These are phyloP conservation scores for Coemansia sp. DNA, from an alignment of 192 early-diverging fungal species.

Conservation along the genomic window DNA sequence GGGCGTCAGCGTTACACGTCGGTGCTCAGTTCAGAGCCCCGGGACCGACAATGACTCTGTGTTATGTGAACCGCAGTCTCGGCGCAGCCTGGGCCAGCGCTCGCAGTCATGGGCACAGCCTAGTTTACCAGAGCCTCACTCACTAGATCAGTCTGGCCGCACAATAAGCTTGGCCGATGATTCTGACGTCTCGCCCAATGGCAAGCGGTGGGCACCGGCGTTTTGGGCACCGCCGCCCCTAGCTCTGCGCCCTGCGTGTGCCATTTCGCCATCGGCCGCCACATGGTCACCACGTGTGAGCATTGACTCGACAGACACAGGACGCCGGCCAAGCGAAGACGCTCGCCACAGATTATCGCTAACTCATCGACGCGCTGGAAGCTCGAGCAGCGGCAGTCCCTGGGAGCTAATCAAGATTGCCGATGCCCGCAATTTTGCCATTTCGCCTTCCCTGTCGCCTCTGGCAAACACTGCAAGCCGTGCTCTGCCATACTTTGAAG, in stretches of 20 bases:
- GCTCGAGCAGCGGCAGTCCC: slow-evolving; percentile 18
- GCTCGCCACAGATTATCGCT: background rate
- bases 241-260: background rate
- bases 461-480: slow-evolving; percentile 7
- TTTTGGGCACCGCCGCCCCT: slow-evolving; percentile 37
- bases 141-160: background rate
- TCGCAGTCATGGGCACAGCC: background rate
- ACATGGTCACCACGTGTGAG: slow-evolving; percentile 35
- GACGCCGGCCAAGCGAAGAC: background rate
- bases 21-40: too few relatives aligned
- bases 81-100: slow-evolving; percentile 1
- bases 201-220: slow-evolving; percentile 28
- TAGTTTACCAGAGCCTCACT: background rate
- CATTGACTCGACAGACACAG: slow-evolving; percentile 19
- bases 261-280: background rate
- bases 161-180: background rate
- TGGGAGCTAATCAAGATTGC: slow-evolving; percentile 41
- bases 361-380: background rate
- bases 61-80: too few relatives aligned
- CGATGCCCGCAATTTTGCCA: slow-evolving; percentile 24
- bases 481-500: slow-evolving; percentile 33
- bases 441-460: slow-evolving; percentile 27
- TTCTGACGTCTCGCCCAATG: background rate
- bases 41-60: too few relatives aligned
- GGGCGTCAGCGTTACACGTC: too few relatives aligned